Conservation (phyloP, 2,329 filamentous ascomycete species). For the Basipetospora chlamydospora region DNA sequence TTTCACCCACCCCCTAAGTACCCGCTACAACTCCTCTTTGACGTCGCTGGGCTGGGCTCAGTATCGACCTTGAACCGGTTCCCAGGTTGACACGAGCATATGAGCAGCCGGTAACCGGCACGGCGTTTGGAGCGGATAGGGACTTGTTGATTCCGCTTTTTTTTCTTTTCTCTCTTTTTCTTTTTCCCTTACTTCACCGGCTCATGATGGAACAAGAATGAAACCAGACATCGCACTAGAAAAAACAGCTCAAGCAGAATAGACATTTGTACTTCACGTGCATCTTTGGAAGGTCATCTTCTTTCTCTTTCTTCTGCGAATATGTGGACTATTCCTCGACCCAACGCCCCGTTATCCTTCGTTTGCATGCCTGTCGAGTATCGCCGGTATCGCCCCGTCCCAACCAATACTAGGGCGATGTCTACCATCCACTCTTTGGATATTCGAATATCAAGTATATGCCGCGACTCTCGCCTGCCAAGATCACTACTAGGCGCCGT, state of each 20-base stretch:
- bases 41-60: too few relatives aligned
- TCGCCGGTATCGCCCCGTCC: too few relatives aligned
- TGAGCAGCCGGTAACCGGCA: background rate
- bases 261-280: background rate
- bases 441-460: too few relatives aligned
- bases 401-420: too few relatives aligned
- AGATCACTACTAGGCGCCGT: too few relatives aligned
- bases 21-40: background rate
- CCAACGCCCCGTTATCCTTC: too few relatives aligned
- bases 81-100: background rate
- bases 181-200: background rate
- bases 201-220: background rate
- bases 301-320: too few relatives aligned
- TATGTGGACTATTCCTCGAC: too few relatives aligned
- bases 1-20: background rate
- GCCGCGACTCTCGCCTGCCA: too few relatives aligned
- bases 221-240: conserved; percentile 2
- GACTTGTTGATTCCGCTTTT: too few relatives aligned
- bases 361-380: too few relatives aligned
- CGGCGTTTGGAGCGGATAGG: background rate
- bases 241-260: conserved; percentile 3
- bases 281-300: background rate
- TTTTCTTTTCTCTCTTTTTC: background rate
- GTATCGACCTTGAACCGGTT: background rate
- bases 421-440: too few relatives aligned